These are phyloP conservation scores for Penicillium fimorum DNA, from an alignment of 495 filamentous ascomycete genomes.

Conservation along the genomic window DNA sequence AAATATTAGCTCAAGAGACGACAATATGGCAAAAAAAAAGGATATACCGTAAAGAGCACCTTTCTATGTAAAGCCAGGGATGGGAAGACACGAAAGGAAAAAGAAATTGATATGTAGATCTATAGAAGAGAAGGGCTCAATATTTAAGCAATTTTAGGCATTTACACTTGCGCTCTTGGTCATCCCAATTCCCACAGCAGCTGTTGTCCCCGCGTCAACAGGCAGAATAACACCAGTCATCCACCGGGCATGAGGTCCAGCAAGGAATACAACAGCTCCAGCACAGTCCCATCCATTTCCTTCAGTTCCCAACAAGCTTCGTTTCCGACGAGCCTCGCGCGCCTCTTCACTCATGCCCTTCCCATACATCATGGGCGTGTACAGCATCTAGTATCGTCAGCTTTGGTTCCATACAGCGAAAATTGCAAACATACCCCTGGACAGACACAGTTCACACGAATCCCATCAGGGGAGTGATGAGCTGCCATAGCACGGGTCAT, in stretches of 20 bases:
- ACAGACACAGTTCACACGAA: slow-evolving; percentile 60
- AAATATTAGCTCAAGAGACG: too few species aligned
- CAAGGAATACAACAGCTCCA: slow-evolving; percentile 40
- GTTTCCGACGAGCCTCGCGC: slow-evolving; percentile 43
- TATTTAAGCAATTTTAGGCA: background rate
- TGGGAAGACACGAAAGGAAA: background rate
- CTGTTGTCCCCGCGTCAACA: slow-evolving; percentile 50
- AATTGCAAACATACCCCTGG: slow-evolving; percentile 39
- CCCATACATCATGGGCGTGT: slow-evolving; percentile 59
- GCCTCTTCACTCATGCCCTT: slow-evolving; percentile 51
- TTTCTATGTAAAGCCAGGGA: background rate
- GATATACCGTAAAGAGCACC: too few species aligned
- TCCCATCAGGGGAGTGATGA: slow-evolving; percentile 52
- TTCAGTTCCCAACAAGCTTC: slow-evolving; percentile 54
- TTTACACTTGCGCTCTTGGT: slow-evolving; percentile 29
- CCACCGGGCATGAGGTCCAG: slow-evolving; percentile 48
- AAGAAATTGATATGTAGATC: background rate
- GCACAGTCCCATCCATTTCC: slow-evolving; percentile 54
- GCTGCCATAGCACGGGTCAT: slow-evolving; percentile 60
- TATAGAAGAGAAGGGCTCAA: background rate
- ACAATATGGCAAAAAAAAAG: too few species aligned
- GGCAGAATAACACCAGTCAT: slow-evolving; percentile 49
- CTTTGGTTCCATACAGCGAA: background rate
- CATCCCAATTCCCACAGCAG: slow-evolving; percentile 33
- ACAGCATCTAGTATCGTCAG: slow-evolving; percentile 44